Evolutionary conservation across 345 rosid genomes (phyloP).

Genomic region (Eucalyptus lansdowneana): DNA sequence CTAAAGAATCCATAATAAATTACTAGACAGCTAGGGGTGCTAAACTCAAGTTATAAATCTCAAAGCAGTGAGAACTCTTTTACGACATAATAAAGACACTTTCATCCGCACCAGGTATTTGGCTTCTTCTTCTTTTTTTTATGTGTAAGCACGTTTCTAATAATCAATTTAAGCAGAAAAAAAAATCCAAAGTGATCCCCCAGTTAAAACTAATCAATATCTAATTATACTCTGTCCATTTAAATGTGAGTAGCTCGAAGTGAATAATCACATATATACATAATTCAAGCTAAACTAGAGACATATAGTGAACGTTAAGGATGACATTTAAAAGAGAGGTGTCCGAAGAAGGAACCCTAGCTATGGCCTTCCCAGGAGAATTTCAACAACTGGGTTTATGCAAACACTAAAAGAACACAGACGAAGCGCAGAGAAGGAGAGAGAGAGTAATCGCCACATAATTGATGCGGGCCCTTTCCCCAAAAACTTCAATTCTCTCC

Average conservation of each 20-base stretch:
- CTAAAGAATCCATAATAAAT: not conserved
- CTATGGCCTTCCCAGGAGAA: not conserved
- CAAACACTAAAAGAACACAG: not conserved
- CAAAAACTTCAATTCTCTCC: not conserved
- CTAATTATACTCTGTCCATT: not conserved
- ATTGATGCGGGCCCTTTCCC: not conserved
- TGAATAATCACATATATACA: not conserved
- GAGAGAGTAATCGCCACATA: not conserved
- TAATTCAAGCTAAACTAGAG: not conserved
- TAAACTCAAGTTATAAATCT: not conserved
- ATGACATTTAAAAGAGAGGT: not conserved
- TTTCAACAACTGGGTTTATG: not conserved
- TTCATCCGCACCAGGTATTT: not conserved
- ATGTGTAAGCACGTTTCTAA: not conserved
- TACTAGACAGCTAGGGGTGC: not conserved
- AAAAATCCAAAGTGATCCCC: not conserved
- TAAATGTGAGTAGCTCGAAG: not conserved
- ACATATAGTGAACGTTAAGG: not conserved
- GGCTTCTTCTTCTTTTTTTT: not conserved
- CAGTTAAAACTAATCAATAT: not conserved
- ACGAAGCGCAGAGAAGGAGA: not conserved
- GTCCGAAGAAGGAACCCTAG: not conserved
- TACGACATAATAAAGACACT: not conserved
- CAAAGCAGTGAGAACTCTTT: not conserved
- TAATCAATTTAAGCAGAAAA: not conserved